These are phyloP conservation scores for Yarrowia porcina DNA, from an alignment of 805 yeast genomes.

Conservation along the genomic window DNA sequence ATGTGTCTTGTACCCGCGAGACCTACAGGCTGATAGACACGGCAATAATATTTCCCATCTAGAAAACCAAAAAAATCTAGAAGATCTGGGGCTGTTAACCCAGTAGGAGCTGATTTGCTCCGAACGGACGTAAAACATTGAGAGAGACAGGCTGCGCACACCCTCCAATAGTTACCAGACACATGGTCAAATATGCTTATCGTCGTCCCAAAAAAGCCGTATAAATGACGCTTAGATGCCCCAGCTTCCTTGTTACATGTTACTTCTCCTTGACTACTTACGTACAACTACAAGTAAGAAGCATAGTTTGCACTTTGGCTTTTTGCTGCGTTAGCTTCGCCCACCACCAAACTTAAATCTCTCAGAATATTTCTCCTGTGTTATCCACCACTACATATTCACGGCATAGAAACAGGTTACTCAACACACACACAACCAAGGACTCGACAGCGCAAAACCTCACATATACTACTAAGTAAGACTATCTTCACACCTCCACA, in stretches of 20 bases:
- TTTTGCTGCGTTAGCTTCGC: constrained; percentile 20
- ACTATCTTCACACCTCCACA: background rate
- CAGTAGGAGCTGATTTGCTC: background rate
- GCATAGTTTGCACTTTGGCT: background rate
- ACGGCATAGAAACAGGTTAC: constrained; percentile 9
- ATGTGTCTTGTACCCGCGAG: background rate
- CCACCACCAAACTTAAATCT: constrained; percentile 23
- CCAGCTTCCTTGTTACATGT: background rate
- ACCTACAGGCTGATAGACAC: background rate
- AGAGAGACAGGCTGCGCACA: background rate
- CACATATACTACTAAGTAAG: constrained; percentile 12
- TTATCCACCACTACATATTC: constrained; percentile 20
- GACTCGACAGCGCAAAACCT: background rate
- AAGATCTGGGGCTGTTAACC: background rate
- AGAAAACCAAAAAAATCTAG: no score
- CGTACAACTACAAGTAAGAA: no score
- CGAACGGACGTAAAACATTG: background rate
- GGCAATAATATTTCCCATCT: background rate
- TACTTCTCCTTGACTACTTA: background rate
- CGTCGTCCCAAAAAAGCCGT: background rate
- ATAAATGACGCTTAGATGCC: constrained; percentile 1
- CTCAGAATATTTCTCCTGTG: constrained; percentile 19
- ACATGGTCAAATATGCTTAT: background rate
- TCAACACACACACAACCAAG: background rate
- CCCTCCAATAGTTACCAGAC: background rate